phyloP scores from a whole-genome alignment of 345 rosid species.

The Erysimum cheiranthoides region DNA sequence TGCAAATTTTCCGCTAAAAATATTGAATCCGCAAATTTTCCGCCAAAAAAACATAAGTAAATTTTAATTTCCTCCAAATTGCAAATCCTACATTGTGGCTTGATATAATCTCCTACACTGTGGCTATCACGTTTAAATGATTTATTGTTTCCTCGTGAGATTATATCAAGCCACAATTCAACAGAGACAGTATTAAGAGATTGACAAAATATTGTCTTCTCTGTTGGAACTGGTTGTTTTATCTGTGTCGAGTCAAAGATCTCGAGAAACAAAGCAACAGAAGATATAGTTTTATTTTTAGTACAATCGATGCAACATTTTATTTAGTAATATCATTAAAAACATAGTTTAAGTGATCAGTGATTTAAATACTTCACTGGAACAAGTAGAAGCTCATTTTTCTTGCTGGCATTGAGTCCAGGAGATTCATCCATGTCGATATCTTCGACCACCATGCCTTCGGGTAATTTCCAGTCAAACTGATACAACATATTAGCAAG shows the following conservation, averaged over 20 bases:
- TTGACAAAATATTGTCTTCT: too few species aligned
- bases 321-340: background rate
- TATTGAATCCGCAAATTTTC: too few species aligned
- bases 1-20: too few species aligned
- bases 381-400: conserved; percentile 41
- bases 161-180: too few species aligned
- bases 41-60: too few species aligned
- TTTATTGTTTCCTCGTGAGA: too few species aligned
- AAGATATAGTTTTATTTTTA: background rate
- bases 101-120: too few species aligned
- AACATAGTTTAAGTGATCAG: background rate
- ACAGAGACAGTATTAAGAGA: too few species aligned
- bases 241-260: background rate
- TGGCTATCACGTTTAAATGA: too few species aligned
- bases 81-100: too few species aligned
- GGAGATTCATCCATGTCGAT: conserved; percentile 50
- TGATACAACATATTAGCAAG: conserved; percentile 51
- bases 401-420: conserved; percentile 43
- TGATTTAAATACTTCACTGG: conserved; percentile 33
- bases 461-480: conserved; percentile 56
- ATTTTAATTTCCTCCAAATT: too few species aligned
- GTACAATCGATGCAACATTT: background rate
- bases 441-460: conserved; percentile 39
- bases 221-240: too few species aligned
- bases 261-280: background rate